Base-by-base conservation (phyloP, 1,284 basidiomycete genomes). In the Ganoderma lucidum region DNA sequence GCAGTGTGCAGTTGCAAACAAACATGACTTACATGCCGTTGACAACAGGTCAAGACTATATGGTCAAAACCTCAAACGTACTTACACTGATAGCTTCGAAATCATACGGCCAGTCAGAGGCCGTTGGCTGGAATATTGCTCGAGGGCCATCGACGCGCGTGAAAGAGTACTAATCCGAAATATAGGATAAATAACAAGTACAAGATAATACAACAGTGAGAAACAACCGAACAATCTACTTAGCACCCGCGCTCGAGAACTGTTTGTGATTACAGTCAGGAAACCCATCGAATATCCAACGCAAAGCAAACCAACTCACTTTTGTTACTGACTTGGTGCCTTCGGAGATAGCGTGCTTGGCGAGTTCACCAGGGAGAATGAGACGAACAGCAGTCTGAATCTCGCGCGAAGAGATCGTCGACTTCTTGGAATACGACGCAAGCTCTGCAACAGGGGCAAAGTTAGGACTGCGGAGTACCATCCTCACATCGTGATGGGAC, bases 401-500 rank as follows among this genome's bases (percentile, higher is more conserved):
- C 83, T 97, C 96, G 70, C 95, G 94, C 61, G 95, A 96, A 66
- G 95, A 96, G 83, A 97, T 96, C 61, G 96, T 97, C 4, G 94
- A 95, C 84, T 96, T 96, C 87, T 96, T 96, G 74, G 95, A 96
- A 88, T 97, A 96, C 2, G 92, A 87, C 56, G 95, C 95, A 75
- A 97, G 93, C 86, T 96, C 91, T 93, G 85, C 63, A 32, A 41
- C 23, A 45, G 32, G 44, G 75, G 3, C 23, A 71, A 32, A 72
- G 65, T 60, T 56, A 69, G 39, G 14, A 15, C 39, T 19, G 2
- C 23, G 14, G 8, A 17, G 12, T 32, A 12, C 9, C 19, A 19
- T 4, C 5, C 19, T 10, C 56, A 37, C 17, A 17, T 44, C 35
- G 8, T 3, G 35, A 15, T 28, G 35, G 14, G 1, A 88, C 89